phyloP scores from a whole-genome alignment of 495 filamentous ascomycete genomes.

The Penicillium manginii region DNA sequence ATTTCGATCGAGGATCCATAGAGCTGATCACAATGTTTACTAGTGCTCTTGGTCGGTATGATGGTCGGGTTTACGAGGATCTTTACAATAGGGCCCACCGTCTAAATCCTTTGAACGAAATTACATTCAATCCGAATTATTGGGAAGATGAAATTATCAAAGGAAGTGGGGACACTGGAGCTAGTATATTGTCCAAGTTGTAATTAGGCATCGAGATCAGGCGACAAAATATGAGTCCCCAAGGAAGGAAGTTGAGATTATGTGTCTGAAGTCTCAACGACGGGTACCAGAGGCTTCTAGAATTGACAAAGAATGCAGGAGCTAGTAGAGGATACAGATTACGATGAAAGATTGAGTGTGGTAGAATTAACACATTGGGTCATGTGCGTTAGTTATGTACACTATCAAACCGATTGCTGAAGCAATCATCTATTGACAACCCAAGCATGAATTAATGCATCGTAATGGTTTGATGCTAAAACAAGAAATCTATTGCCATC shows the following conservation, averaged over 20 bases:
- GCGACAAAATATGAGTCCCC: too few relatives aligned
- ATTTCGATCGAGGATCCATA: not conserved
- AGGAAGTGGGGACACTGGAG: conserved; percentile 34
- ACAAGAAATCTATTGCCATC: not conserved
- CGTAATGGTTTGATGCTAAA: not conserved
- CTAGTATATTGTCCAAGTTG: conserved; percentile 26
- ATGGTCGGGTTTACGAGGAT: conserved; percentile 55
- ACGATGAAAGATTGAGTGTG: not conserved
- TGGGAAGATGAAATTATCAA: conserved; percentile 55
- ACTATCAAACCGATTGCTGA: conserved; percentile 4
- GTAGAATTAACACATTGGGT: not conserved
- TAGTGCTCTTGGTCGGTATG: conserved; percentile 48
- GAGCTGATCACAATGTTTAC: not conserved
- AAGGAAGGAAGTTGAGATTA: not conserved
- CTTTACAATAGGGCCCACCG: conserved; percentile 50
- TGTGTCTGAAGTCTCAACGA: not conserved
- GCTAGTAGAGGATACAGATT: not conserved
- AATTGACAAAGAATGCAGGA: too few relatives aligned
- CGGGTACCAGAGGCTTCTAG: not conserved
- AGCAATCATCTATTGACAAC: conserved; percentile 7
- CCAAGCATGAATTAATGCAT: conserved; percentile 6
- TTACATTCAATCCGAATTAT: conserved; percentile 53
- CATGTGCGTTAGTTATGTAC: conserved; percentile 12
- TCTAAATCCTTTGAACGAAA: conserved; percentile 49
- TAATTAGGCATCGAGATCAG: conserved; percentile 7